A percentile compares a stretch with the other conserved stretches of the same genome.
Conservation (phyloP, 192 early-diverging fungal genomes). For the Entomortierella beljakovae region DNA sequence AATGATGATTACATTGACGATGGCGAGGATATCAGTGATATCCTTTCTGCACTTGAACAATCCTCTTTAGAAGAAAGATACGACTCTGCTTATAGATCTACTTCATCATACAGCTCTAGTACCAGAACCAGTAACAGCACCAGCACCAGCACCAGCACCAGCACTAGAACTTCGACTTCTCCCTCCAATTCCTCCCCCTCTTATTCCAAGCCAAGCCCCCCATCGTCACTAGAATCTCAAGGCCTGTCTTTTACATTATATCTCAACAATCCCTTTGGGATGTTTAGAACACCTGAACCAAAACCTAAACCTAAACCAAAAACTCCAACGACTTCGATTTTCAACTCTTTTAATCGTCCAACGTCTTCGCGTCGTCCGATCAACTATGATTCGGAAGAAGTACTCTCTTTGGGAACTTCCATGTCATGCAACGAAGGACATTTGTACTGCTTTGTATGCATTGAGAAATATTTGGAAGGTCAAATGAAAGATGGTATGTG, state of each 20-base stretch:
- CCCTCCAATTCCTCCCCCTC: too few relatives aligned
- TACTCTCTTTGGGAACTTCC: not conserved
- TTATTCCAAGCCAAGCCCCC: too few relatives aligned
- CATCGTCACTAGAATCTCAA: not conserved
- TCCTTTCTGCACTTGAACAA: not conserved
- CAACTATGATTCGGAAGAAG: too few relatives aligned
- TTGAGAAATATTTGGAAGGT: conserved; percentile 9
- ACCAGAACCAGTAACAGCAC: too few relatives aligned
- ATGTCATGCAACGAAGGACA: conserved; percentile 8
- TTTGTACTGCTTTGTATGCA: conserved; percentile 19
- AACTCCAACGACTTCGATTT: not conserved
- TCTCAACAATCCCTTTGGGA: not conserved
- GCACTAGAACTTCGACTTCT: too few relatives aligned
- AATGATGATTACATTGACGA: not conserved
- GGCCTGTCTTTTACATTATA: not conserved
- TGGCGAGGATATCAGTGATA: not conserved
- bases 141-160: too few relatives aligned
- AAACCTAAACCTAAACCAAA: not conserved
- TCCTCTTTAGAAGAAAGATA: too few relatives aligned
- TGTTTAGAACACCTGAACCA: not conserved
- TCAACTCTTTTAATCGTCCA: too few relatives aligned
- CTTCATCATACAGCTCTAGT: too few relatives aligned
- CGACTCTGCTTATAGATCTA: too few relatives aligned
- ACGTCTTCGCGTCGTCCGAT: not conserved
- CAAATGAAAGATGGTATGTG: conserved; percentile 14